Evolutionary conservation across 2,329 filamentous ascomycete genomes (phyloP).

Genomic region (Arthroderma sp.): DNA sequence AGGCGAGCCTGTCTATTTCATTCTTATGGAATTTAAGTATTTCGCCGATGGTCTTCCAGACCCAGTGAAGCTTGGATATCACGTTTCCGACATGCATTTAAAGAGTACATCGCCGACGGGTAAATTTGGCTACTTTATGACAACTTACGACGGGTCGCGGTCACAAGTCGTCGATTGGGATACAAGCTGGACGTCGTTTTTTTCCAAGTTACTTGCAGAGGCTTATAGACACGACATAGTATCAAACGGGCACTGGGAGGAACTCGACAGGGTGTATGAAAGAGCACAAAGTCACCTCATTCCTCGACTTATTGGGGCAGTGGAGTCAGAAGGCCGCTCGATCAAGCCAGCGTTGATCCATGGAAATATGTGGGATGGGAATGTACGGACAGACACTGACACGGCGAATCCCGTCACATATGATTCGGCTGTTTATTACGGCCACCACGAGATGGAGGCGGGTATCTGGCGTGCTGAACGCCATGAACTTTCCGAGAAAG

Average conservation of each 20-base stretch:
- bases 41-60: no score
- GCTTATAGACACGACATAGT: background rate
- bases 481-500: background rate
- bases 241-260: background rate
- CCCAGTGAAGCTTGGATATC: no score
- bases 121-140: conserved; percentile 19
- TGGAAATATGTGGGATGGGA: conserved; percentile 25
- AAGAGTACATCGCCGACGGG: conserved; percentile 20
- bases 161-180: conserved; percentile 22
- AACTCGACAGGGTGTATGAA: conserved; percentile 5
- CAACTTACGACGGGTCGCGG: conserved; percentile 18
- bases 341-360: conserved; percentile 23
- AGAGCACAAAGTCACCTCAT: conserved; percentile 17
- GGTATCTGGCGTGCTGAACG: conserved; percentile 12
- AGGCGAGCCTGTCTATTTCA: no score
- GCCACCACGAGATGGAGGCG: conserved; percentile 19
- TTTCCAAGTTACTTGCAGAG: no score
- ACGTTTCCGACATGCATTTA: no score
- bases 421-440: conserved; percentile 21
- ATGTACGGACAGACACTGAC: conserved; percentile 17
- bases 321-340: conserved; percentile 18
- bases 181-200: conserved; percentile 29
- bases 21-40: no score
- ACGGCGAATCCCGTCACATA: no score
- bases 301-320: conserved; percentile 17